Evolutionary conservation across 2,329 filamentous ascomycete species (phyloP), one percentile per base, ranked within the genome.

Genomic region (Colletotrichum simmondsii): DNA sequence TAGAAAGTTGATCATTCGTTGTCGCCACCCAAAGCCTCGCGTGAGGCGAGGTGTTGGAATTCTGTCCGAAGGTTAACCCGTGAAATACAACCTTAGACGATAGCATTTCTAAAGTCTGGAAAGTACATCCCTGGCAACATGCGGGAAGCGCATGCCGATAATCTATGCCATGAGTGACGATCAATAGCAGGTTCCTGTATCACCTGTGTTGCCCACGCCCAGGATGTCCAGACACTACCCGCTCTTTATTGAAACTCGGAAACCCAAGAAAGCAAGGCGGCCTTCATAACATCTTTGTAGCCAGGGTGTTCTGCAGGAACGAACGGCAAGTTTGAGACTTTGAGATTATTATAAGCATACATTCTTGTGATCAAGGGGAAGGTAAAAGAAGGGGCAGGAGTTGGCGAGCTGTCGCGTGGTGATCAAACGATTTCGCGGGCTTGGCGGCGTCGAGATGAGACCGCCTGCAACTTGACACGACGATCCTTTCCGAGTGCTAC

Each of bases 341-440:
- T 68, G 14, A 63, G 37, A 68, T 37, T 61, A 53, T 52, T 46
- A 53, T 62, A 54, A 68, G 69, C 53, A 58, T 59, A 63, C 37
- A 58, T 42, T 59, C 16, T 58, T 63, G 65, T 42, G 58, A 59
- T 30, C 63, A 24, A 14, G 32, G n/a, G 37, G 30, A 61, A n/a
- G 56, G 56, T 56, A 28, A 30, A 57, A 56, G 22, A 28, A 16
- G 62, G 26, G 49, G 62, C 62, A 65, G 62, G 68, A 71, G 49
- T 71, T 68, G 68, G 35, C 64, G 68, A 71, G 68, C 63, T 68
- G 64, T 57, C 35, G 64, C 54, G 22, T 22, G 68, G 32, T 52
- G 68, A 71, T 62, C 68, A 68, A 54, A 71, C 68, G 26, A 24
- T 19, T 46, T 16, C 19, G n/a, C 22, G 57, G 49, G 11, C 57